Evolutionary conservation across 805 yeast species (phyloP), one percentile per base, ranked within the genome.

Genomic region (Cyberlindnera samutprakarnensis): DNA sequence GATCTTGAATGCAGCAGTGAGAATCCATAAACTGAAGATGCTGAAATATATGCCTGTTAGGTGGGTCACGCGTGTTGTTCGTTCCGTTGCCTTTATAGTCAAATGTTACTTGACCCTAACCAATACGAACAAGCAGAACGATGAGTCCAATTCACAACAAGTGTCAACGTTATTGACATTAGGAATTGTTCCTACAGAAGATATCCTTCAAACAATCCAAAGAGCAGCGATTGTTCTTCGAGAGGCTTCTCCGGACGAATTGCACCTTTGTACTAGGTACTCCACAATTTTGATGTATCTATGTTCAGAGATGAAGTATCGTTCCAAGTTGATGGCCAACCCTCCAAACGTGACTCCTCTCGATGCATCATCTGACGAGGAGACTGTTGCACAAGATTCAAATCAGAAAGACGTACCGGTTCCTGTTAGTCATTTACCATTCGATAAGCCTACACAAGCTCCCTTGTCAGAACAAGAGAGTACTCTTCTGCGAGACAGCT

Each of bases 61-160:
- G 41, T 87, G 96, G 95, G 77, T 82, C 6, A 80, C 84, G 0
- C 66, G 95, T 32, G 75, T 86, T 18, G 87, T 88, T 14, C 74
- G 90, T 45, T 84, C 96, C 0, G 86, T 86, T 10, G 92, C 95
- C 2, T 88, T 87, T 52, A 70, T 90, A 32, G 92, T 90, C 11
- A 90, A 88, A 56, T 83, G 94, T 49, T 76, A 84, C 48, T 53
- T 80, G 41, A 78, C 85, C 0, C 60, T 81, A 18, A 72, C 82
- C 0, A 36, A 34, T 25, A 22, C 35, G 16, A 33, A 39, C 7
- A 42, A 43, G 39, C 35, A 43, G 28, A 51, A 60, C 28, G 69
- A 66, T 41, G 42, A 51, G 8, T 51, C 56, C 30, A 49, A 59
- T 1, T 63, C 72, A 6, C 64, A 50, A 7, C 57, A 57, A 38